Percentiles rank a stretch among this genome's conserved stretches.
These are phyloP conservation scores for Pythium grandisporangium DNA, from an alignment of 352 stramenopile species.

Conservation along the genomic window DNA sequence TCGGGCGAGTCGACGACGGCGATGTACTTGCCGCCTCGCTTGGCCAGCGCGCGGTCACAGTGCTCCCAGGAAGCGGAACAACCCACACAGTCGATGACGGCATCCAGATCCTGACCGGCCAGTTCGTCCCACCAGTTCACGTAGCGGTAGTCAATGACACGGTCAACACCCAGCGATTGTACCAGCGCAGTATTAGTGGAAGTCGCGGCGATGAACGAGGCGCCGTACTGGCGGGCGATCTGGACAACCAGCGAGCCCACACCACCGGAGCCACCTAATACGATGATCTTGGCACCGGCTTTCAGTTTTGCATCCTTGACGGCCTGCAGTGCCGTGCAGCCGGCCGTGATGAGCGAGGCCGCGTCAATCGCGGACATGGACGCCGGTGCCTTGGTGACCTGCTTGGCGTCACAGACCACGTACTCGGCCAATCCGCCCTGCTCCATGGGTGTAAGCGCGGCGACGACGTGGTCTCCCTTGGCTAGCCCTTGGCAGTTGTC, in stretches of 20 bases:
- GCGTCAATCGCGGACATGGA: conserved; percentile 13
- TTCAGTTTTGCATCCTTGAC: conserved; percentile 19
- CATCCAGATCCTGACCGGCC: conserved; percentile 15
- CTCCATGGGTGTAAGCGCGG: conserved; percentile 10
- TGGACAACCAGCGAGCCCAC: conserved; percentile 70
- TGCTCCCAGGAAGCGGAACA: conserved; percentile 22
- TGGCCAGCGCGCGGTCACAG: conserved; percentile 12
- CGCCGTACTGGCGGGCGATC: conserved; percentile 31
- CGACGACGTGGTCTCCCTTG: conserved; percentile 23
- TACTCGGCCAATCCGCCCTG: conserved; percentile 26
- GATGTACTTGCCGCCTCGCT: conserved; percentile 21
- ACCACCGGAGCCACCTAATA: conserved; percentile 70
- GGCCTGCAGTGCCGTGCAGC: conserved; percentile 21
- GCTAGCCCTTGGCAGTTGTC: conserved; percentile 14
- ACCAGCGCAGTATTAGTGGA: conserved; percentile 35
- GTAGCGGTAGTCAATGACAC: conserved; percentile 39
- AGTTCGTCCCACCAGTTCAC: conserved; percentile 38
- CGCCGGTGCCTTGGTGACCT: conserved; percentile 12
- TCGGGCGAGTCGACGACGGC: conserved; percentile 19
- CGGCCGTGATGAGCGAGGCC: conserved; percentile 19
- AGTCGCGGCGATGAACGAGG: conserved; percentile 52
- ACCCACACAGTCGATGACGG: conserved; percentile 34
- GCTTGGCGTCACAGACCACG: conserved; percentile 13
- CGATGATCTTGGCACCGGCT: conserved; percentile 48
- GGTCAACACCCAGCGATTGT: conserved; percentile 31